Percentiles rank a stretch among this genome's conserved stretches.
Evolutionary conservation across 345 rosid species (phyloP).

Genomic region (Pistacia vera): DNA sequence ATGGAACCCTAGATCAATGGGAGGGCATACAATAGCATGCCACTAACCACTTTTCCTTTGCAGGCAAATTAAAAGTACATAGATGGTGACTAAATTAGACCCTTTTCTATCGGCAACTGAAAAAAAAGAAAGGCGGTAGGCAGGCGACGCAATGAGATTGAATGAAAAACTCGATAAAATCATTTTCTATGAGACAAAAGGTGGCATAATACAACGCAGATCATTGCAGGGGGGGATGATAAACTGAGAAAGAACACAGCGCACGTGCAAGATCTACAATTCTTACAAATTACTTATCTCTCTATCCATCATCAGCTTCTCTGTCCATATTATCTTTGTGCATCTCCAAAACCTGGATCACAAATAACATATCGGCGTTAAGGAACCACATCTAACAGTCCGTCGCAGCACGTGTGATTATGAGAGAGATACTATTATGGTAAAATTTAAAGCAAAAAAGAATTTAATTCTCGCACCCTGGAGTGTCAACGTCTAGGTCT

Average conservation of each 20-base stretch:
- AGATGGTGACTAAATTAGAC: constrained; percentile 25
- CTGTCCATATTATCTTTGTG: constrained; percentile 22
- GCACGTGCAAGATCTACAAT: constrained; percentile 38
- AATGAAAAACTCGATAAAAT: constrained; percentile 29
- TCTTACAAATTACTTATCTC: constrained; percentile 38
- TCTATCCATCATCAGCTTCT: constrained; percentile 26
- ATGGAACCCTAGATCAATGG: constrained; percentile 23
- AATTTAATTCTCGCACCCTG: constrained; percentile 22
- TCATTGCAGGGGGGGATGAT: constrained; percentile 31
- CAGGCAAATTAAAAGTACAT: constrained; percentile 26
- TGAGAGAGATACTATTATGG: background rate
- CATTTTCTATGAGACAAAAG: constrained; percentile 49
- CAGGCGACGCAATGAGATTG: constrained; percentile 6
- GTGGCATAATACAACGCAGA: constrained; percentile 59
- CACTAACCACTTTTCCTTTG: constrained; percentile 40
- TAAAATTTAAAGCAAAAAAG: background rate
- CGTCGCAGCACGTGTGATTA: too few species aligned
- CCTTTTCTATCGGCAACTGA: constrained; percentile 37
- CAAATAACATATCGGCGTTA: background rate
- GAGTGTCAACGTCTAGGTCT: constrained; percentile 81
- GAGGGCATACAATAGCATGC: constrained; percentile 34
- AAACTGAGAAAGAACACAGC: constrained; percentile 32
- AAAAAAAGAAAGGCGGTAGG: background rate
- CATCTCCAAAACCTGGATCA: constrained; percentile 34
- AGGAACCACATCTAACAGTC: background rate